Evolutionary conservation across 495 filamentous ascomycete species (phyloP).

Genomic region (Astrocystis sublimbata): DNA sequence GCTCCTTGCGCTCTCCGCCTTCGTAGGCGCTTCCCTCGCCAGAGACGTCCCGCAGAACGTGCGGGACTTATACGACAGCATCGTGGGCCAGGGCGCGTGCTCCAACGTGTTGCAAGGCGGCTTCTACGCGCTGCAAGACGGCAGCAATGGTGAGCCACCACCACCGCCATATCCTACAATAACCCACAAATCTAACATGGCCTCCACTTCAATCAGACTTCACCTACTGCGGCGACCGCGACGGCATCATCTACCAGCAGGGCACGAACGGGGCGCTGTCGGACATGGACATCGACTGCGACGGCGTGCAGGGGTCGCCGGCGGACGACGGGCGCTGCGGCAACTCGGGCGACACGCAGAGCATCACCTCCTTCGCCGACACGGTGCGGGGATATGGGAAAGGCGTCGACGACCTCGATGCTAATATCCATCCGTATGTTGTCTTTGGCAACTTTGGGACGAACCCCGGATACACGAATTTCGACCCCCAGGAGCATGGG

Average conservation of each 20-base stretch:
- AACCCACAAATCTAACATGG: neutral
- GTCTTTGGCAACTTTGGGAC: constrained; percentile 62
- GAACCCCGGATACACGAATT: constrained; percentile 44
- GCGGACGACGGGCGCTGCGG: constrained; percentile 53
- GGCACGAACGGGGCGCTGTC: constrained; percentile 34
- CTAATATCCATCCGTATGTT: constrained; percentile 63
- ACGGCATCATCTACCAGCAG: constrained; percentile 41
- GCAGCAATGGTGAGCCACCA: constrained; percentile 32
- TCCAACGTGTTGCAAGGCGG: constrained; percentile 35
- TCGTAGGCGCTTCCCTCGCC: constrained; percentile 25
- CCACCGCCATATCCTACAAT: neutral
- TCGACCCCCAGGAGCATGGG: constrained; percentile 51
- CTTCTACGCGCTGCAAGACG: constrained; percentile 38
- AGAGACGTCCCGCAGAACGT: constrained; percentile 39
- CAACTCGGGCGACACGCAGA: constrained; percentile 53
- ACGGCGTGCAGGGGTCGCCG: constrained; percentile 53
- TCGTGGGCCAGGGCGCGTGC: constrained; percentile 38
- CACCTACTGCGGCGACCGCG: constrained; percentile 44
- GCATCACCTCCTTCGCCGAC: constrained; percentile 56
- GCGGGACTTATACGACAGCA: constrained; percentile 36
- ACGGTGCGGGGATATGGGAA: constrained; percentile 42
- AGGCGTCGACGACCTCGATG: constrained; percentile 59
- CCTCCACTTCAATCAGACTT: constrained; percentile 26
- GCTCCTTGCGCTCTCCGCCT: constrained; percentile 22
- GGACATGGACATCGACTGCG: constrained; percentile 71